These are phyloP conservation scores for Cladophialophora immunda DNA, from an alignment of 2,329 filamentous ascomycete genomes.

Conservation along the genomic window DNA sequence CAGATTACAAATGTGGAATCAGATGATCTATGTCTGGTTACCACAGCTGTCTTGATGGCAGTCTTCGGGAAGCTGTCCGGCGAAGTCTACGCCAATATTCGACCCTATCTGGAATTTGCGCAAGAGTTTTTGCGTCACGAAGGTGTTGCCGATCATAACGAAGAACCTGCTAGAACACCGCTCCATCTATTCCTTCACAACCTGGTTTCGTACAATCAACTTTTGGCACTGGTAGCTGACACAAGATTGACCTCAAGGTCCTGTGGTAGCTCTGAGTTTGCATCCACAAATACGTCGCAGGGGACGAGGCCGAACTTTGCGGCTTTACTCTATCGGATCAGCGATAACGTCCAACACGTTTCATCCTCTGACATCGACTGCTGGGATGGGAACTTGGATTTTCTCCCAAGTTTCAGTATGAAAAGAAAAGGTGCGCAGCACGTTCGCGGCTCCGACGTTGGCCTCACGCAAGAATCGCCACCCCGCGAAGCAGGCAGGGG, in stretches of 20 bases:
- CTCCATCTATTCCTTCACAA: constrained; percentile 7
- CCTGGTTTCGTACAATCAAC: constrained; percentile 12
- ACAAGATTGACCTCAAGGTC: not conserved
- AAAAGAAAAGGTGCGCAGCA: not conserved
- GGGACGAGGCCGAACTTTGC: not conserved
- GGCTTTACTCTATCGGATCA: constrained; percentile 5
- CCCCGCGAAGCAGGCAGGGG: not conserved
- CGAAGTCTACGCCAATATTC: constrained; percentile 7
- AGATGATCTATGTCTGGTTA: constrained; percentile 10
- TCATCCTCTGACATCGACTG: constrained; percentile 3
- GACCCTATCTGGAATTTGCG: constrained; percentile 7
- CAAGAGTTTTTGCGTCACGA: constrained; percentile 3
- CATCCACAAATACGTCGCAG: not conserved
- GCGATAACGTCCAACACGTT: constrained; percentile 5
- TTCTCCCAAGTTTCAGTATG: constrained; percentile 17
- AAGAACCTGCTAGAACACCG: not conserved
- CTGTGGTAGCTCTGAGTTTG: not conserved
- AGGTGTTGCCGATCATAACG: not conserved
- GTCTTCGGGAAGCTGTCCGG: constrained; percentile 12
- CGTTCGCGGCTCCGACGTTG: not conserved
- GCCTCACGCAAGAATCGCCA: not conserved
- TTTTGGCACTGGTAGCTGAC: constrained; percentile 2
- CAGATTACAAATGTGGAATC: not conserved
- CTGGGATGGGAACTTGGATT: constrained; percentile 15
- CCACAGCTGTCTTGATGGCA: constrained; percentile 3